Conservation (phyloP, 495 filamentous ascomycete species). For the Acidiella bohemica region DNA sequence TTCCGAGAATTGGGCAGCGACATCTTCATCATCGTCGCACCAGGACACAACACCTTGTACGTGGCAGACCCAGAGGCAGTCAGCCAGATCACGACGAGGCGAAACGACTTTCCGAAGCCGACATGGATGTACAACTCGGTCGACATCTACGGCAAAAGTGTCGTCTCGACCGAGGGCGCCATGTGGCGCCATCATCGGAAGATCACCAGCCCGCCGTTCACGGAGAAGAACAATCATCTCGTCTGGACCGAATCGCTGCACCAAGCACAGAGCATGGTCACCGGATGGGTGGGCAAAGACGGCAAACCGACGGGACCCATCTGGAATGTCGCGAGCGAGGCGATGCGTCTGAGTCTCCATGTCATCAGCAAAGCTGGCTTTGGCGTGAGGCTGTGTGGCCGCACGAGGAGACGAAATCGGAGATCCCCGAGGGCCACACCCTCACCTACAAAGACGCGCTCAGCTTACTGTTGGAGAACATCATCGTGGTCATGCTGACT, state of each 20-base stretch:
- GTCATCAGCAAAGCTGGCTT: conserved; percentile 58
- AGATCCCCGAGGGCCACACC: conserved; percentile 36
- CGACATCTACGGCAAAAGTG: conserved; percentile 48
- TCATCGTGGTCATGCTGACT: conserved; percentile 40
- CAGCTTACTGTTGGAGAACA: conserved; percentile 36
- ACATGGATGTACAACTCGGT: conserved; percentile 43
- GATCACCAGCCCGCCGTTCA: conserved; percentile 52
- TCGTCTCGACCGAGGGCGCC: conserved; percentile 49
- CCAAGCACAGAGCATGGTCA: conserved; percentile 44
- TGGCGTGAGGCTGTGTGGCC: conserved; percentile 30
- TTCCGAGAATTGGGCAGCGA: conserved; percentile 34
- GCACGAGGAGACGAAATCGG: conserved; percentile 13
- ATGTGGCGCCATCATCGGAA: conserved; percentile 56
- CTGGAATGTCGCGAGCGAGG: conserved; percentile 40
- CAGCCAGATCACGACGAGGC: conserved; percentile 42
- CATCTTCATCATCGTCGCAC: conserved; percentile 43
- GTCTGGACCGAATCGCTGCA: conserved; percentile 48
- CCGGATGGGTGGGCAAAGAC: conserved; percentile 34
- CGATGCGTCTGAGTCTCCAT: conserved; percentile 49
- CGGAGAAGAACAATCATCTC: conserved; percentile 55
- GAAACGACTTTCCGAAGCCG: conserved; percentile 57
- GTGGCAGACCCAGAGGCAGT: conserved; percentile 46
- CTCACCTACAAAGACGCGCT: conserved; percentile 48
- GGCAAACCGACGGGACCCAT: conserved; percentile 33
- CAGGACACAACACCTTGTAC: conserved; percentile 33